Conservation (phyloP, 176 grass and related monocot species). For the Zoysia japonica region DNA sequence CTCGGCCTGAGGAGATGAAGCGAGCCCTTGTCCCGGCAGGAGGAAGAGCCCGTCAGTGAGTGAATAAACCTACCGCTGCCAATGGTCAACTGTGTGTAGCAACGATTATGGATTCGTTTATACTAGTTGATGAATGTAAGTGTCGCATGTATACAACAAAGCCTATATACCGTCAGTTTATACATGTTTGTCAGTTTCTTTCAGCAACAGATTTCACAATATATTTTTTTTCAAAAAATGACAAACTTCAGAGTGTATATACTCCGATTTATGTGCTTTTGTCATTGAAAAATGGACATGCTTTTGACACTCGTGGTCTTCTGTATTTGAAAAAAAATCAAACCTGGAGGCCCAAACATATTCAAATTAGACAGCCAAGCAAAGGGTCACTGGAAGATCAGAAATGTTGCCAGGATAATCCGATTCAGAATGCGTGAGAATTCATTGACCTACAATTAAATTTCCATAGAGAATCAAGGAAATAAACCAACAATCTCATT, state of each 20-base stretch:
- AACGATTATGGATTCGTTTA: not conserved
- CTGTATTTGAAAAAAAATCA: not conserved
- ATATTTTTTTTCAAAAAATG: not conserved
- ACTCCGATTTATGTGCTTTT: not conserved
- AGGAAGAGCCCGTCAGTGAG: not conserved
- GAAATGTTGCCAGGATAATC: too few species aligned
- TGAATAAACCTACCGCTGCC: not conserved
- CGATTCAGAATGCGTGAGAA: too few species aligned
- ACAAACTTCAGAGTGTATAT: not conserved
- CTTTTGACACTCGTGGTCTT: not conserved
- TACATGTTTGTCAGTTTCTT: not conserved
- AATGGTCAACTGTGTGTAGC: not conserved
- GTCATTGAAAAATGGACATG: not conserved
- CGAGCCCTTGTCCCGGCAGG: not conserved
- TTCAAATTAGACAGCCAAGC: too few species aligned
- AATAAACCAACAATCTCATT: conserved; percentile 10
- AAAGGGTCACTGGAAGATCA: too few species aligned
- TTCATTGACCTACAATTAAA: not conserved
- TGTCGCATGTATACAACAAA: not conserved
- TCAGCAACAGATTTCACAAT: not conserved
- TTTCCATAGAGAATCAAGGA: not conserved
- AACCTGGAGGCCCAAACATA: not conserved
- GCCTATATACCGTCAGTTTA: not conserved
- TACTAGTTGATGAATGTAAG: not conserved
- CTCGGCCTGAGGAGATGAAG: conserved; percentile 55